Base-by-base conservation (phyloP, 1,139 yeast species). In the Yamadazyma blattariae region DNA sequence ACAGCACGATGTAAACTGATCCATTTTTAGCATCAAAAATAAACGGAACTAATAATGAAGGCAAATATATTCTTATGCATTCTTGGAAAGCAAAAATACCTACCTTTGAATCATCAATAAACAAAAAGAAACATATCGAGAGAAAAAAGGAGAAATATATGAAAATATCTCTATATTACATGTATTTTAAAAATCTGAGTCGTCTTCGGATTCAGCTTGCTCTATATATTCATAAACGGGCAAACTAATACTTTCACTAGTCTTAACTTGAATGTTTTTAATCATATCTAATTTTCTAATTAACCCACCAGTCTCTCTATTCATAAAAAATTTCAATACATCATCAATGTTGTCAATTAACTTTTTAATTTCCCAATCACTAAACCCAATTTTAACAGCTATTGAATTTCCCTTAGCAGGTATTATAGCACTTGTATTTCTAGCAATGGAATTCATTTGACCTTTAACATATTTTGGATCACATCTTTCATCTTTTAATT, bases 211-310 rank as follows among this genome's bases (percentile, higher is more conserved):
- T 9, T 50, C 61, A 3, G 50, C 50, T 11, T 48, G 49, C 1
- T 33, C 48, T 10, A 37, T 43, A 28, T 36, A 45, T 36, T 48
- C 52, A 45, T 46, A 46, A 24, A 70, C 55, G 1, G 74, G 74
- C 48, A 83, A 61, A 59, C 86, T 78, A 19, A 71, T 66, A 59
- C 88, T 80, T 29, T 78, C 81, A 36, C 73, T 69, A 0, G 87
- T 79, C 56, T 82, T 82, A 17, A 82, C 64, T 48, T 76, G 75
- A 14, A 79, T 57, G 27, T 78, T 76, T 9, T 64, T 66, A 19
- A 82, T 56, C 37, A 70, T 67, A 21, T 55, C 53, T 27, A 63
- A 54, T 14, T 62, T 59, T 34, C 61, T 61, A 29, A 81, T 56
- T 11, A 77, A 50, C 1, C 88, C 88, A 1, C 87, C 87, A 29